Percentiles rank a stretch among this genome's conserved stretches.
Conservation (phyloP, 106 monocot species). For the Apostasia shenzhenica region DNA sequence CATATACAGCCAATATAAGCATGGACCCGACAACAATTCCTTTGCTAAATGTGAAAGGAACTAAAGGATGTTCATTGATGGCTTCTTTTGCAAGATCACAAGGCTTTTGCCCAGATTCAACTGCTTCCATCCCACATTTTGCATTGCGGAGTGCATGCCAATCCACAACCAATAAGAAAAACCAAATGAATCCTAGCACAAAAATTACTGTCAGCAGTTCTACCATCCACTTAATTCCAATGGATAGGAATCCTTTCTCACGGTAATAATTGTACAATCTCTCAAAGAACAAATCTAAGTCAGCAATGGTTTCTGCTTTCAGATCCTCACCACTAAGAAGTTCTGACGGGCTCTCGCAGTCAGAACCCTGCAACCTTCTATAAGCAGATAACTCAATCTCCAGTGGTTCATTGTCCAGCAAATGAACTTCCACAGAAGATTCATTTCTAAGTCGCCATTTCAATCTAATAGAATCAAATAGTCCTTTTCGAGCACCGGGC, state of each 20-base stretch:
- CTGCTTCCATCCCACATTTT: constrained; percentile 95
- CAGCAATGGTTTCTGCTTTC: constrained; percentile 65
- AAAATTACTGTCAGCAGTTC: constrained; percentile 72
- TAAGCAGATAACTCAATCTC: constrained; percentile 95
- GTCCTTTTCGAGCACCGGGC: constrained; percentile 44
- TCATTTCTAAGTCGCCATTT: constrained; percentile 56
- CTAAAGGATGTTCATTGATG: constrained; percentile 74
- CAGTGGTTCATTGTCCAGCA: constrained; percentile 40
- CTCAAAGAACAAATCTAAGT: constrained; percentile 90
- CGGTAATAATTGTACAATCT: constrained; percentile 82
- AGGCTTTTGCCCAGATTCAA: constrained; percentile 75
- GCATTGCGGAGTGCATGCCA: constrained; percentile 71
- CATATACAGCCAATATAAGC: constrained; percentile 68
- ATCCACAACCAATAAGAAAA: constrained; percentile 85
- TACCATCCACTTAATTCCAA: constrained; percentile 81
- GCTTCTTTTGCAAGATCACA: constrained; percentile 84
- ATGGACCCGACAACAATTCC: constrained; percentile 73
- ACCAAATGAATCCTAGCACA: constrained; percentile 64
- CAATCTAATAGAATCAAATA: constrained; percentile 22
- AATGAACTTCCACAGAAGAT: constrained; percentile 48
- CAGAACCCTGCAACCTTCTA: constrained; percentile 43
- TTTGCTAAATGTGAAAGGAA: constrained; percentile 82
- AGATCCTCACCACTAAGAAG: constrained; percentile 70
- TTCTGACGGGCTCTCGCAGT: constrained; percentile 72
- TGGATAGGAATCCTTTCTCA: constrained; percentile 87